Conservation (phyloP, 768 basidiomycete species). For the Trametes meyenii region DNA sequence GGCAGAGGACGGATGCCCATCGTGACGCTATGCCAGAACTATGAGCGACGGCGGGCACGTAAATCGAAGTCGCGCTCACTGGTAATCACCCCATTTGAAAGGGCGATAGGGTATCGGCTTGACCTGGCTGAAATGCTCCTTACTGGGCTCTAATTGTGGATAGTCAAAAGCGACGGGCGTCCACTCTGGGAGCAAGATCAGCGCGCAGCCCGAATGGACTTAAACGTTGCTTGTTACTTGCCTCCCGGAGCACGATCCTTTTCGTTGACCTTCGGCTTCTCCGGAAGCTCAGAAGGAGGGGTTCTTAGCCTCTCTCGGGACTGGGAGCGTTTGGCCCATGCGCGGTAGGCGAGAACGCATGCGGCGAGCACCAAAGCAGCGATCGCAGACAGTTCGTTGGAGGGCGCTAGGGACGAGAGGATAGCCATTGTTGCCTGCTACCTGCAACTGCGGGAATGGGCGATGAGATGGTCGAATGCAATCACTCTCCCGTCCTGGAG, state of each 20-base stretch:
- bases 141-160: constrained; percentile 49
- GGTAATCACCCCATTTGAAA: constrained; percentile 62
- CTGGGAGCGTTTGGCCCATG: neutral
- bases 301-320: neutral
- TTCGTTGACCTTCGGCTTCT: neutral
- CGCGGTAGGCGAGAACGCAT: neutral
- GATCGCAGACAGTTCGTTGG: neutral
- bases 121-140: constrained; percentile 43
- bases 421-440: neutral
- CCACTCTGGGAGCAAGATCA: constrained; percentile 47
- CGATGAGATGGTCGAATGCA: too few relatives aligned
- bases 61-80: constrained; percentile 42
- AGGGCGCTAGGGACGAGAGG: neutral
- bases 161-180: constrained; percentile 52
- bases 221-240: neutral
- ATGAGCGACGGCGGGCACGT: neutral
- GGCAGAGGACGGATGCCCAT: constrained; percentile 71
- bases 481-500: too few relatives aligned
- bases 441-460: too few relatives aligned
- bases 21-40: constrained; percentile 48
- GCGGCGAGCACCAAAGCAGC: neutral
- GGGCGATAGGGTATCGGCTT: constrained; percentile 67
- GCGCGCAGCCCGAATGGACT: neutral
- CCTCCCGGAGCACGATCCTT: constrained; percentile 15
- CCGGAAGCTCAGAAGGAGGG: neutral